Percentiles rank a stretch among this genome's conserved stretches.
These are phyloP conservation scores for Irpex lacteus DNA, from an alignment of 1,284 basidiomycete genomes.

Conservation along the genomic window DNA sequence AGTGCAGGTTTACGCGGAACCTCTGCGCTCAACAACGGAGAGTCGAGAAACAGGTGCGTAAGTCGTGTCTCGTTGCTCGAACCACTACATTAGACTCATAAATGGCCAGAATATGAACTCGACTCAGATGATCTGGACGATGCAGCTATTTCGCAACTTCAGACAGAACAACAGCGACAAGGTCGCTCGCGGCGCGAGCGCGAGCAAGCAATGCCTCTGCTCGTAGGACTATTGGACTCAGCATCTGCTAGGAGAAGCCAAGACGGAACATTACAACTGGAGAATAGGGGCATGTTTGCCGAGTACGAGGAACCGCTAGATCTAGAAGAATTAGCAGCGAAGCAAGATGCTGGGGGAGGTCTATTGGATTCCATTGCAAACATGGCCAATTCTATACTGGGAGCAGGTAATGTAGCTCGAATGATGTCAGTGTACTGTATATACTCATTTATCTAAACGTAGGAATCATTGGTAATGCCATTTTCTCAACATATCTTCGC, in stretches of 20 bases:
- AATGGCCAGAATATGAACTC: slow-evolving; percentile 65
- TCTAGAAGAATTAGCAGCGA: slow-evolving; percentile 65
- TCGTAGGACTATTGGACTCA: slow-evolving; percentile 70
- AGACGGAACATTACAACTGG: slow-evolving; percentile 51
- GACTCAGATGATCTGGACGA: slow-evolving; percentile 77
- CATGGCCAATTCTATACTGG: slow-evolving; percentile 96
- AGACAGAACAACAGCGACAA: slow-evolving; percentile 27
- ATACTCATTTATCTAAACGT: slow-evolving; percentile 12
- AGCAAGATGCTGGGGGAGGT: slow-evolving; percentile 71
- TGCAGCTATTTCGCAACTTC: slow-evolving; percentile 39
- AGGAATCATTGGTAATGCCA: slow-evolving; percentile 80
- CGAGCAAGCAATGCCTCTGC: slow-evolving; percentile 67
- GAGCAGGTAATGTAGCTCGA: slow-evolving; percentile 67
- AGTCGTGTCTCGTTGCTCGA: slow-evolving; percentile 9
- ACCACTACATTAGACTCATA: slow-evolving; percentile 3
- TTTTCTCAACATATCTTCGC: background rate
- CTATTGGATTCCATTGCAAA: slow-evolving; percentile 85
- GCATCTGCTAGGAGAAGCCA: slow-evolving; percentile 52
- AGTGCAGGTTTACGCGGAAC: slow-evolving; percentile 62
- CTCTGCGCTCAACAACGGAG: slow-evolving; percentile 64
- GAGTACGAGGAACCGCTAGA: slow-evolving; percentile 41
- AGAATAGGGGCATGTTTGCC: slow-evolving; percentile 33
- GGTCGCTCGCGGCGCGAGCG: slow-evolving; percentile 35
- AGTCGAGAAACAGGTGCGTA: slow-evolving; percentile 77
- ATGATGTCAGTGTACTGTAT: background rate